These are phyloP conservation scores for Mimosa bimucronata DNA, from an alignment of 306 rosid genomes.

Conservation along the genomic window DNA sequence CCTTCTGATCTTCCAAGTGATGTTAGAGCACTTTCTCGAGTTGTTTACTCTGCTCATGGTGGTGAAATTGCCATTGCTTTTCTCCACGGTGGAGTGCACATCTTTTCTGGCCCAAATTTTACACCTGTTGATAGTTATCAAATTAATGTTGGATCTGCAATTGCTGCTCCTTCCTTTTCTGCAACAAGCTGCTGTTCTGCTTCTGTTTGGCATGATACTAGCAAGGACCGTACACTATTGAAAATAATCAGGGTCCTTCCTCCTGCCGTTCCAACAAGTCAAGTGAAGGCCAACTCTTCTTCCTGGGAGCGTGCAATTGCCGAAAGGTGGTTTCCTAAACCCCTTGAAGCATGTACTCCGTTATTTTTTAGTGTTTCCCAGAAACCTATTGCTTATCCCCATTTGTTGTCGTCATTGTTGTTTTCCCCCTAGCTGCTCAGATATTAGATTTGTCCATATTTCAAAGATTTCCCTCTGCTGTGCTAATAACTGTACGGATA, in stretches of 20 bases:
- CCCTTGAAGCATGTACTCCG: constrained; percentile 9
- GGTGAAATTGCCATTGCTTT: constrained; percentile 98
- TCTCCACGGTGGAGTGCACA: constrained; percentile 96
- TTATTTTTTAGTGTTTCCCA: constrained; percentile 17
- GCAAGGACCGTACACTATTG: constrained; percentile 72
- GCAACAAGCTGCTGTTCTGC: constrained; percentile 99
- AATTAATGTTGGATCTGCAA: constrained; percentile 95
- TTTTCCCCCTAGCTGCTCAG: constrained; percentile 1
- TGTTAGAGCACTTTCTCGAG: constrained; percentile 93
- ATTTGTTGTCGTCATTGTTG: not conserved
- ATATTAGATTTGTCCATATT: constrained; percentile 19
- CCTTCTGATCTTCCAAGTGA: constrained; percentile 99
- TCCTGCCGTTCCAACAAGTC: constrained; percentile 81
- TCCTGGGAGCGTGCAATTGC: constrained; percentile 98
- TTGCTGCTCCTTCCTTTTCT: constrained; percentile 98
- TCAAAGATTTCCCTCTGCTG: constrained; percentile 28
- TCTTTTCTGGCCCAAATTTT: constrained; percentile 93
- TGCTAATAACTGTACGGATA: constrained; percentile 38
- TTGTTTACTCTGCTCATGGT: constrained; percentile 97
- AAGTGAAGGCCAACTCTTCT: constrained; percentile 74
- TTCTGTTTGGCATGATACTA: constrained; percentile 92
- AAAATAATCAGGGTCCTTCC: constrained; percentile 94
- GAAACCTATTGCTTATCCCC: constrained; percentile 25
- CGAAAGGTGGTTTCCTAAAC: constrained; percentile 66
- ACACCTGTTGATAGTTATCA: constrained; percentile 89